Evolutionary conservation across 106 monocot genomes (phyloP), one percentile per base, ranked within the genome.

Genomic region (Triglochin maritima): DNA sequence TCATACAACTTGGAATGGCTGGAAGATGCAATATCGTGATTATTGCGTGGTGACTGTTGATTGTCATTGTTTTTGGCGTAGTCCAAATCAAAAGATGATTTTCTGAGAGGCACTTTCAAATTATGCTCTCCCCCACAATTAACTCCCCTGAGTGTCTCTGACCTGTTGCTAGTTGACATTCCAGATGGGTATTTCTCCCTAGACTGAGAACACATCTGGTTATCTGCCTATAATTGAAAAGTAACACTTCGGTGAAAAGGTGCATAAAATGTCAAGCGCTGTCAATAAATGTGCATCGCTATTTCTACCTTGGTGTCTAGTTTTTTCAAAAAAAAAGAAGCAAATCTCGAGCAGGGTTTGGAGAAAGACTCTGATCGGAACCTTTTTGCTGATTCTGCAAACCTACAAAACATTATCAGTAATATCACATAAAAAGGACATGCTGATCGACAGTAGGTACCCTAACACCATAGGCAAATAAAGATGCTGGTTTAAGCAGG

Each of bases 161-260:
- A 9, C 10, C 15, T 64, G 46, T 7, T 64, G 6, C 5, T 47
- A 48, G 44, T 12, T 47, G n/a, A 7, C 44, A 13, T 64, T 12
- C 46, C 44, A 13, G 12, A 44, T 46, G 9, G 44, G 3, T 11
- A 11, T 12, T 64, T 44, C 12, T 44, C 63, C 44, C 63, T 47
- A 64, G 47, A 45, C 7, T 2, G 10, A 29, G 15, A 46, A 10
- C 11, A 44, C n/a, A 2, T 64, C 11, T 13, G n/a, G 5, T 47
- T 48, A 64, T 46, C 63, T n/a, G n/a, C 63, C 63, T 64, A 64
- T 64, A 46, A 47, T 47, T 46, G 63, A 64, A 46, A 64, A 64
- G 45, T 46, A 11, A 52, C 11, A 11, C 2, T 8, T 52, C 7
- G 7, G 7, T 16, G 15, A 45, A n/a, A 6, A 47, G 47, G 4